Evolutionary conservation across 306 rosid species (phyloP).

Genomic region (Urtica urens): DNA sequence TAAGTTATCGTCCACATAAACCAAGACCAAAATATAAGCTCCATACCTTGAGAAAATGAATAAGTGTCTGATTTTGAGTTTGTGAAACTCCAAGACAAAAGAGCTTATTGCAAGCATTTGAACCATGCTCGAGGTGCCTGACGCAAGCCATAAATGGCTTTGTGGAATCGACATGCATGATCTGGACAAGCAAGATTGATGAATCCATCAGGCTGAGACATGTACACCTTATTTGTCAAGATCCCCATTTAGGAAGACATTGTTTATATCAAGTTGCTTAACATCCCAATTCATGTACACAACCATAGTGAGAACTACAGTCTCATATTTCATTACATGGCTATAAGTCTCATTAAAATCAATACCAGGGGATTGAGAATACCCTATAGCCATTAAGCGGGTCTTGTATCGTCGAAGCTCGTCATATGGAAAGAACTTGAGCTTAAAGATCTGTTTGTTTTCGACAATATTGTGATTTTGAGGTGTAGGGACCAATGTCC

Average conservation of each 20-base stretch:
- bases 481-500: not conserved
- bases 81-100: not conserved
- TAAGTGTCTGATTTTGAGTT: not conserved
- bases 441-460: not conserved
- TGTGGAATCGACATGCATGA: not conserved
- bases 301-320: not conserved
- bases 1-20: not conserved
- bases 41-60: not conserved
- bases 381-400: not conserved
- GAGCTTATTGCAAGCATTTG: not conserved
- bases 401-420: not conserved
- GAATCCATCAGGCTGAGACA: not conserved
- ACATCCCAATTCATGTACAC: not conserved
- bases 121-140: not conserved
- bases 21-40: not conserved
- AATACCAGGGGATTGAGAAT: not conserved
- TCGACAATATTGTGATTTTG: not conserved
- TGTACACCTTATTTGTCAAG: not conserved
- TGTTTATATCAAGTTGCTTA: not conserved
- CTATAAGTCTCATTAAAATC: not conserved
- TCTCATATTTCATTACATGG: not conserved
- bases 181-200: not conserved
- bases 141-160: not conserved
- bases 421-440: not conserved
- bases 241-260: not conserved